Conservation (phyloP, 1,139 yeast species). For the Geotrichum europaeum region DNA sequence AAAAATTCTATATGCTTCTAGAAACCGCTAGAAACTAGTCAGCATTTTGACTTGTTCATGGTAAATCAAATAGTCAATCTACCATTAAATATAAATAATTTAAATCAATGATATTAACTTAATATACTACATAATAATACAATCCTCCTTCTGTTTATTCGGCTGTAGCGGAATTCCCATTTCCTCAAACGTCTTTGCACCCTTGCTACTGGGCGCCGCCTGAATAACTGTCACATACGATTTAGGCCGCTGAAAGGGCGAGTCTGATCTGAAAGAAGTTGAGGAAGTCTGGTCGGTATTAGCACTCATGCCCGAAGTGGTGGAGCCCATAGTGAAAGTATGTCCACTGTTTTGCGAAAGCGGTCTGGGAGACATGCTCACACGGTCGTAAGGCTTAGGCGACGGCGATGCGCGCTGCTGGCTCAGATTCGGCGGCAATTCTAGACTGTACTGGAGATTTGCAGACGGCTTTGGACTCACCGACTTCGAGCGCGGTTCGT, state of each 20-base stretch:
- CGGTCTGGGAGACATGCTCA: background rate
- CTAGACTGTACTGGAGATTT: background rate
- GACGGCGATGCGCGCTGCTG: background rate
- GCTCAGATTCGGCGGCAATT: background rate
- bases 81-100: no score
- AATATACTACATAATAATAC: slow-evolving; percentile 3
- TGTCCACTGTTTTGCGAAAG: background rate
- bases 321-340: background rate
- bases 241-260: slow-evolving; percentile 1
- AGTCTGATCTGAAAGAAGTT: background rate
- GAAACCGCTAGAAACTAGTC: background rate
- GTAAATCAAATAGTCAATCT: no score
- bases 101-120: background rate
- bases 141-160: slow-evolving; percentile 4
- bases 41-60: background rate
- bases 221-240: slow-evolving; percentile 1
- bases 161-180: background rate
- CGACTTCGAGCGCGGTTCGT: background rate
- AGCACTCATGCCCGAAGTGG: background rate
- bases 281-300: background rate
- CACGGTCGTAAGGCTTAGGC: background rate
- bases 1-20: background rate
- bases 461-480: background rate
- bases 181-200: background rate
- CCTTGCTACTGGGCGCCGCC: background rate